A percentile compares a stretch with the other conserved stretches of the same genome.
phyloP scores from a whole-genome alignment of 768 basidiomycete species.

The Mrakia gelida region DNA sequence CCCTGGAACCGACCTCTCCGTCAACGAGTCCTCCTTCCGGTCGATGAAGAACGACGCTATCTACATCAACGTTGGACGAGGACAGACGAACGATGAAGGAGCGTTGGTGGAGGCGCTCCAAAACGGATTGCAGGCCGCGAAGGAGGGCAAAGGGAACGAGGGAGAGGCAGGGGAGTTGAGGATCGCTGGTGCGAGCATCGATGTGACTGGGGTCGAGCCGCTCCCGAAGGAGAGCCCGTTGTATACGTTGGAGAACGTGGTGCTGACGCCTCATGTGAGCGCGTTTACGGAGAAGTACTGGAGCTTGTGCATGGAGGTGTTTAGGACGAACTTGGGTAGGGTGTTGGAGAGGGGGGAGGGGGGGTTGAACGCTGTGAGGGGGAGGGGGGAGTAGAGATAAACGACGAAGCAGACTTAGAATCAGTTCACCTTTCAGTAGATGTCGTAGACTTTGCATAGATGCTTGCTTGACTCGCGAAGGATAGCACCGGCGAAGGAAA shows the following conservation, averaged over 20 bases:
- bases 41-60: conserved; percentile 17
- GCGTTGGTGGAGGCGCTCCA: conserved; percentile 31
- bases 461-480: no score
- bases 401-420: no score
- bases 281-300: not conserved
- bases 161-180: conserved; percentile 12
- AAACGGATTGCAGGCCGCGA: not conserved
- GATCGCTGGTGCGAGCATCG: conserved; percentile 24
- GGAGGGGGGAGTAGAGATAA: conserved; percentile 31
- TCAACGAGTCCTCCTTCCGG: conserved; percentile 31
- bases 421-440: no score
- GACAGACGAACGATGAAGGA: conserved; percentile 30
- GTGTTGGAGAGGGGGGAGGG: conserved; percentile 23
- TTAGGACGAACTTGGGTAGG: conserved; percentile 1
- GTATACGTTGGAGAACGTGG: conserved; percentile 16
- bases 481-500: no score
- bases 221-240: conserved; percentile 7
- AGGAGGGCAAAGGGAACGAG: not conserved
- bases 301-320: conserved; percentile 10
- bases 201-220: conserved; percentile 21
- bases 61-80: conserved; percentile 29
- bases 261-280: conserved; percentile 25
- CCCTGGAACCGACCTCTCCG: conserved; percentile 20
- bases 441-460: no score
- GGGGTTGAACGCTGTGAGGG: conserved; percentile 34